Base-by-base conservation (phyloP, 2,329 filamentous ascomycete species). In the Huntiella savannae region DNA sequence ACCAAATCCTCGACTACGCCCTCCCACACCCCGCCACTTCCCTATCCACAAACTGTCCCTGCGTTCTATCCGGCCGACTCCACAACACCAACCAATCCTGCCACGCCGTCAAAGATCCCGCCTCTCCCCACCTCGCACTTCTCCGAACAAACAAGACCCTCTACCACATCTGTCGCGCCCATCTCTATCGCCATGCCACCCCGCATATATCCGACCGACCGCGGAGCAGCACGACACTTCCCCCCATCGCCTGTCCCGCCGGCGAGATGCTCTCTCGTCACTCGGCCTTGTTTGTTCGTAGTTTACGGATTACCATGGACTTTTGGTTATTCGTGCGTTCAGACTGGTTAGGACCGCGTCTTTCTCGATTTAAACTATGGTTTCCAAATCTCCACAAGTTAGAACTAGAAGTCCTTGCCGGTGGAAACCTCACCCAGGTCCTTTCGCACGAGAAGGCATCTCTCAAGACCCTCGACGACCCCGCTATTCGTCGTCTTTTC, bases 151-250 rank as follows among this genome's bases (percentile, higher is more conserved):
- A 61, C 55, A 53, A 51, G 3, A 45, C 49, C 1, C 51, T 67
- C 22, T 59, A 59, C 32, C 5, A 40, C 0, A 65, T 70, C 53
- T 63, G 62, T 2, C 51, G 59, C 2, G 53, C 53, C 1, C 54
- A 71, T 4, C 57, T 73, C 1, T 73, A 68, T 48, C 63, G 65
- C 2, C 57, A 62, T 22, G 73, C 73, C 43, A 58, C 44, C 0
- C 73, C 73, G 49, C 51, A 58, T 1, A 71, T 73, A 50, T 55
- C 59, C 5, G 54, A 71, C 10, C 38, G 43, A 15, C 32, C 40
- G 1, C 61, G 68, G 1, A 66, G 71, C 49, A 47, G 47, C 11
- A 52, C 42, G 5, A 55, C 53, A 1, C 37, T 40, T n/a, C 46
- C 33, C 52, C 57, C 22, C 47, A 50, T 8, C 41, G 47, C n/a